Evolutionary conservation across 2,329 filamentous ascomycete genomes (phyloP), one percentile per base, ranked within the genome.

Genomic region (Sporothrix mexicana): DNA sequence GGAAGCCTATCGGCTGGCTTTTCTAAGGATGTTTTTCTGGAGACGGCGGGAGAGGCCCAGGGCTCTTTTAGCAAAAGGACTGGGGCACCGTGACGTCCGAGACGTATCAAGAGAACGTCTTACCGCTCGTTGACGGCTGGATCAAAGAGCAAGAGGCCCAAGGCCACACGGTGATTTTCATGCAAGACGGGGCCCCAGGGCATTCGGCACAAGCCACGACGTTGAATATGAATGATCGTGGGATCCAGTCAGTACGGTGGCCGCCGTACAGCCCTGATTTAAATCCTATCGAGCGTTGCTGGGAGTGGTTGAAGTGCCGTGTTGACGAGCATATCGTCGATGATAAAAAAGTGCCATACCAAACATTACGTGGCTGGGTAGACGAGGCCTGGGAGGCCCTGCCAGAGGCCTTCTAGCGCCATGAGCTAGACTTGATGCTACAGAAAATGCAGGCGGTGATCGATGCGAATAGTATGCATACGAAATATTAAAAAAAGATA

Each of bases 61-160:
- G 73, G 20, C 66, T 80, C 23, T 79, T 80, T 72, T 80, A 74
- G 78, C 77, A 79, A 75, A 80, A 80, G 74, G 78, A 79, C 55
- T 80, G 74, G 78, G 76, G 76, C 30, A 73, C 53, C 45, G 79
- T 80, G 43, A 77, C 75, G n/a, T 68, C 62, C 10, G 70, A 78
- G 51, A 76, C 70, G 23, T 80, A 78, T 72, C 69, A 45, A 51
- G 66, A 75, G 69, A 57, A 77, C 73, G 72, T 67, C 62, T 36
- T 76, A 25, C 75, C 72, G n/a, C 20, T 73, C 7, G 70, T 76
- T 25, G 3, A 76, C 12, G 70, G 67, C 36, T 74, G 55, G 69
- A 61, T 74, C 15, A 57, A 30, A 10, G 53, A 69, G 9, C 70
- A 61, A 30, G 20, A 61, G 30, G 20, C 36, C 66, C 74, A 41